A percentile compares a stretch with the other conserved stretches of the same genome.
Evolutionary conservation across 2,329 filamentous ascomycete genomes (phyloP).

Genomic region (Apiospora rasikravindrae): DNA sequence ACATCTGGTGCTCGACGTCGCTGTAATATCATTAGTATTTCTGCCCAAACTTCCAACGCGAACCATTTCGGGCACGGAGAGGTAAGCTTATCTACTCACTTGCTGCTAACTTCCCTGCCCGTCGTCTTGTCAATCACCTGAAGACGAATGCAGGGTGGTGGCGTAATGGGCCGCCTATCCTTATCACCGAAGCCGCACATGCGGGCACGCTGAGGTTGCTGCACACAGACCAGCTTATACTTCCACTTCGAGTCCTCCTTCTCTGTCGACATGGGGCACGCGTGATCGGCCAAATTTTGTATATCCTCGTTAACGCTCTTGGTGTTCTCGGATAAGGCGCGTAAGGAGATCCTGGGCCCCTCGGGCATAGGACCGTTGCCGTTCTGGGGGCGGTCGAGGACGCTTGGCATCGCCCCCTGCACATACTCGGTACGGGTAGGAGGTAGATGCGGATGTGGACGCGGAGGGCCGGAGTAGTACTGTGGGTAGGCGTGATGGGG

Average conservation of each 20-base stretch:
- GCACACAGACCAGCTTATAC: constrained; percentile 74
- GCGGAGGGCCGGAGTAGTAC: constrained; percentile 2
- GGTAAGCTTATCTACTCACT: constrained; percentile 57
- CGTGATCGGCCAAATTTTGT: constrained; percentile 4
- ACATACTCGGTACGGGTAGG: constrained; percentile 11
- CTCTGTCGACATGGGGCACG: neutral
- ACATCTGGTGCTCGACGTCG: constrained; percentile 39
- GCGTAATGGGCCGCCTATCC: constrained; percentile 95
- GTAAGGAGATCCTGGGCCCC: neutral
- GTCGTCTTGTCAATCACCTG: constrained; percentile 77
- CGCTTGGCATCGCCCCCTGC: neutral
- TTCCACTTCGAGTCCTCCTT: neutral
- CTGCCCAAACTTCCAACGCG: neutral
- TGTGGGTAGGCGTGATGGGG: neutral
- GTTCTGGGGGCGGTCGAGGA: constrained; percentile 13
- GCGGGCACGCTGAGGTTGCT: constrained; percentile 89
- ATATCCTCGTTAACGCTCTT: constrained; percentile 10
- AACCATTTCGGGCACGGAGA: neutral
- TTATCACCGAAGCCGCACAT: constrained; percentile 99
- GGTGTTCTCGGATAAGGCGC: constrained; percentile 5
- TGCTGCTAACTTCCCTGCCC: constrained; percentile 82
- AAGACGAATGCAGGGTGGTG: constrained; percentile 88
- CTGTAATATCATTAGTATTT: constrained; percentile 25
- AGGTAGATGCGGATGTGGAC: neutral
- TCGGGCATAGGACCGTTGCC: constrained; percentile 1